Percentiles rank a stretch among this genome's conserved stretches.
These are phyloP conservation scores for Coprinopsis cinerea DNA, from an alignment of 768 basidiomycete genomes.

Conservation along the genomic window DNA sequence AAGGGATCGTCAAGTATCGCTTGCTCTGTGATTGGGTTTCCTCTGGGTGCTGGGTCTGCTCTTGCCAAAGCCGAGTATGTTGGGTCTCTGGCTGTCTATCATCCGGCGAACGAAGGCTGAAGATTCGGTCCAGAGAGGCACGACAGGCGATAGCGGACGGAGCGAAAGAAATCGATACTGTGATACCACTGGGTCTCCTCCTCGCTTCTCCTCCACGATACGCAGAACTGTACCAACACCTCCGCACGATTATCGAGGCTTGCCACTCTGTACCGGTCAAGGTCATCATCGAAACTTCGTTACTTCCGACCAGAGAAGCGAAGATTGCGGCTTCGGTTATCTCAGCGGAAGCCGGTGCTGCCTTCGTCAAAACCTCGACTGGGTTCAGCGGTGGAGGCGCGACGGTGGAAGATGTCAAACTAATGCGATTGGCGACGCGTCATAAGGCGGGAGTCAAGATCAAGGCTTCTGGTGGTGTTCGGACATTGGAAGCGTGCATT, in stretches of 20 bases:
- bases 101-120: not conserved
- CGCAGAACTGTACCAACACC: slow-evolving; percentile 31
- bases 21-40: slow-evolving; percentile 48
- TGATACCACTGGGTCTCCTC: slow-evolving; percentile 43
- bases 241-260: slow-evolving; percentile 31
- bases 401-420: slow-evolving; percentile 34
- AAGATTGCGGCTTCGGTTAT: slow-evolving; percentile 43
- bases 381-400: slow-evolving; percentile 46
- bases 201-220: slow-evolving; percentile 32
- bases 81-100: not conserved
- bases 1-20: slow-evolving; percentile 31
- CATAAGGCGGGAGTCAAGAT: slow-evolving; percentile 32
- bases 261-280: slow-evolving; percentile 33
- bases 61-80: slow-evolving; percentile 41
- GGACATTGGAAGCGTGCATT: slow-evolving; percentile 37
- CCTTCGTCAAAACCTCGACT: slow-evolving; percentile 50
- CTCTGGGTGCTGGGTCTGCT: slow-evolving; percentile 40
- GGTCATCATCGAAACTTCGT: slow-evolving; percentile 46
- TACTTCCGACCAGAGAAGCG: slow-evolving; percentile 35
- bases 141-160: slow-evolving; percentile 39
- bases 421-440: slow-evolving; percentile 36
- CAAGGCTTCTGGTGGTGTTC: slow-evolving; percentile 49
- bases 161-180: slow-evolving; percentile 47
- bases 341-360: slow-evolving; percentile 44
- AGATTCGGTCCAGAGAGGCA: slow-evolving; percentile 34